Evolutionary conservation across 1,139 yeast genomes (phyloP).

Genomic region (Cylindricascospora bacillispora): DNA sequence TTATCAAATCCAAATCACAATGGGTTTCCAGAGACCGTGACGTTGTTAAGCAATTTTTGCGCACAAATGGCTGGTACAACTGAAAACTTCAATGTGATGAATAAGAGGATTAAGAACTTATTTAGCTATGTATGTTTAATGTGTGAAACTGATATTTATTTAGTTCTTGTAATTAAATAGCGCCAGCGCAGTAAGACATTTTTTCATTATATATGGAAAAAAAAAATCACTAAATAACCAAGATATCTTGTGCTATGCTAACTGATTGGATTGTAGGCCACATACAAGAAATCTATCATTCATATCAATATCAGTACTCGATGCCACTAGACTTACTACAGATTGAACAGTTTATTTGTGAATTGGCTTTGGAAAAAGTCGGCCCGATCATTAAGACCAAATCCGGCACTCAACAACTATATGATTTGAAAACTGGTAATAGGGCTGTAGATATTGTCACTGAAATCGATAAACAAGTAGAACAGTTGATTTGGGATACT

Average conservation of each 20-base stretch:
- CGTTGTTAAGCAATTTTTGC: slow-evolving; percentile 43
- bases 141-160: too few relatives aligned
- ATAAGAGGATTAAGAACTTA: too few relatives aligned
- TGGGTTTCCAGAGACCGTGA: slow-evolving; percentile 57
- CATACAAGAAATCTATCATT: too few relatives aligned
- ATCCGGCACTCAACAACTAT: slow-evolving; percentile 38
- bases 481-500: slow-evolving; percentile 32
- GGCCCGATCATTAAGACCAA: slow-evolving; percentile 39
- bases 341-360: slow-evolving; percentile 17
- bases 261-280: too few relatives aligned
- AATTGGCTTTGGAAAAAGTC: slow-evolving; percentile 16
- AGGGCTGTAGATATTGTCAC: slow-evolving; percentile 46
- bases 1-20: slow-evolving; percentile 44
- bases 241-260: too few relatives aligned
- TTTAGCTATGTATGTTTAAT: too few relatives aligned
- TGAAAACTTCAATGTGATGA: too few relatives aligned
- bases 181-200: too few relatives aligned
- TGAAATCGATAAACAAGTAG: slow-evolving; percentile 45
- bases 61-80: slow-evolving; percentile 36
- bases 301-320: too few relatives aligned
- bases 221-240: too few relatives aligned
- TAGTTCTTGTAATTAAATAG: too few relatives aligned
- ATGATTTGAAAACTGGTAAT: slow-evolving; percentile 37
- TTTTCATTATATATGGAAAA: too few relatives aligned
- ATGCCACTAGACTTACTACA: slow-evolving; percentile 13